These are phyloP conservation scores for Ophiostoma australiae DNA, from an alignment of 2,329 filamentous ascomycete species.

Conservation along the genomic window DNA sequence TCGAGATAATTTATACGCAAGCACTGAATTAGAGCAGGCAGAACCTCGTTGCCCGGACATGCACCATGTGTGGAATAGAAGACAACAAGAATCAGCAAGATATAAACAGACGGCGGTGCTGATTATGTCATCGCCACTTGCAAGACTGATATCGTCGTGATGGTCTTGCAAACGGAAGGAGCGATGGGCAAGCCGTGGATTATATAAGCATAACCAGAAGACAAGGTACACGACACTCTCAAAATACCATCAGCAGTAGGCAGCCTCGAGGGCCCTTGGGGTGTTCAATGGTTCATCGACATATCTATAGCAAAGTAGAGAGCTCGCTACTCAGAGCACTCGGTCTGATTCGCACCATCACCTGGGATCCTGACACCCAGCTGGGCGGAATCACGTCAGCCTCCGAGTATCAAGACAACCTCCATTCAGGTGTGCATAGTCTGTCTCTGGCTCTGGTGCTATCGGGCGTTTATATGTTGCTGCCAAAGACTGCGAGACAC, in stretches of 20 bases:
- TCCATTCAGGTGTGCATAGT: too few species aligned
- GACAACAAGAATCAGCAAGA: neutral
- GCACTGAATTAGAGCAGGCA: neutral
- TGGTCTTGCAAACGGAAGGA: slow-evolving; percentile 1
- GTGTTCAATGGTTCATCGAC: too few species aligned
- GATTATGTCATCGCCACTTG: slow-evolving; percentile 8
- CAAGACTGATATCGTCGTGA: neutral
- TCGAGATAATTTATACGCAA: neutral
- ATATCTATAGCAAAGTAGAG: too few species aligned
- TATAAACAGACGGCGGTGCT: neutral
- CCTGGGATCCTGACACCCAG: too few species aligned
- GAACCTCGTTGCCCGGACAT: slow-evolving; percentile 4
- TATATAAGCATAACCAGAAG: neutral
- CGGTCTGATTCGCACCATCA: too few species aligned
- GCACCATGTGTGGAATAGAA: neutral
- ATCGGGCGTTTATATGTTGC: too few species aligned
- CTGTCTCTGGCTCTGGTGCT: too few species aligned
- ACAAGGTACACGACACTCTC: neutral
- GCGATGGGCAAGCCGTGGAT: neutral
- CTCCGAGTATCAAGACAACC: too few species aligned
- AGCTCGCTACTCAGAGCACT: too few species aligned
- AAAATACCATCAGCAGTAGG: neutral
- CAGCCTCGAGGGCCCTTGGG: neutral
- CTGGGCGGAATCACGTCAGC: too few species aligned
- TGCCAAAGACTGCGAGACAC: neutral